Percentiles rank a stretch among this genome's conserved stretches.
Evolutionary conservation across 2,329 filamentous ascomycete genomes (phyloP).

Genomic region (Alternaria arborescens): DNA sequence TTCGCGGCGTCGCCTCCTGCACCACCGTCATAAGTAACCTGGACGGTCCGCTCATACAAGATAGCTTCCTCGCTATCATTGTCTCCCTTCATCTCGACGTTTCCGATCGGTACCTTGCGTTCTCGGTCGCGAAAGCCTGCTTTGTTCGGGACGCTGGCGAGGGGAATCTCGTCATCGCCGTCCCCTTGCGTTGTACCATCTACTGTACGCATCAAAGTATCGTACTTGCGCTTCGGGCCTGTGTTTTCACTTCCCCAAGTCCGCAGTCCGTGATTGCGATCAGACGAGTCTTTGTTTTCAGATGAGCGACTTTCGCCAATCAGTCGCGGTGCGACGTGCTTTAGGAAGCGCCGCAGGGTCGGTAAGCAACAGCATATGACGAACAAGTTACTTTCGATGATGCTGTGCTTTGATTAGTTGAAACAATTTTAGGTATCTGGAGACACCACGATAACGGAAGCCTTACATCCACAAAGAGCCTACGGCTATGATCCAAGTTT

Average conservation of each 20-base stretch:
- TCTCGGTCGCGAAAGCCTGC: constrained; percentile 1
- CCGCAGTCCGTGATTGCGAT: constrained; percentile 12
- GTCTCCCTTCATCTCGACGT: constrained; percentile 11
- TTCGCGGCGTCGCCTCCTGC: constrained; percentile 1
- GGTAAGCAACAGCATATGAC: constrained; percentile 55
- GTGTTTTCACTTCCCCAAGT: constrained; percentile 22
- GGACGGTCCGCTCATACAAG: constrained; percentile 28
- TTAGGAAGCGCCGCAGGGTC: constrained; percentile 53
- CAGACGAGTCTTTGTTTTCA: constrained; percentile 13
- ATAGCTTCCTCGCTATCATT: constrained; percentile 31
- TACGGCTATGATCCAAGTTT: constrained; percentile 25
- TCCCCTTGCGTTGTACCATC: constrained; percentile 8
- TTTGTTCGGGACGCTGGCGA: constrained; percentile 1
- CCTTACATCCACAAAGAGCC: constrained; percentile 25
- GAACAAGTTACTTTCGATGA: constrained; percentile 54
- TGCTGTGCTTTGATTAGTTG: constrained; percentile 28
- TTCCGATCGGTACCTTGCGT: constrained; percentile 4
- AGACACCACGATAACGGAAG: background rate
- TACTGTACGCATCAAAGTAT: constrained; percentile 28
- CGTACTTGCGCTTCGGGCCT: constrained; percentile 20
- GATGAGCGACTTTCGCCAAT: constrained; percentile 20
- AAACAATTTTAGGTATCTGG: background rate
- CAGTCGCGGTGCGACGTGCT: constrained; percentile 46
- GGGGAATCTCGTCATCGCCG: constrained; percentile 16
- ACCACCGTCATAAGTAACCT: constrained; percentile 25